Base-by-base conservation (phyloP, 208 protist species). In the Strigomonas galati region DNA sequence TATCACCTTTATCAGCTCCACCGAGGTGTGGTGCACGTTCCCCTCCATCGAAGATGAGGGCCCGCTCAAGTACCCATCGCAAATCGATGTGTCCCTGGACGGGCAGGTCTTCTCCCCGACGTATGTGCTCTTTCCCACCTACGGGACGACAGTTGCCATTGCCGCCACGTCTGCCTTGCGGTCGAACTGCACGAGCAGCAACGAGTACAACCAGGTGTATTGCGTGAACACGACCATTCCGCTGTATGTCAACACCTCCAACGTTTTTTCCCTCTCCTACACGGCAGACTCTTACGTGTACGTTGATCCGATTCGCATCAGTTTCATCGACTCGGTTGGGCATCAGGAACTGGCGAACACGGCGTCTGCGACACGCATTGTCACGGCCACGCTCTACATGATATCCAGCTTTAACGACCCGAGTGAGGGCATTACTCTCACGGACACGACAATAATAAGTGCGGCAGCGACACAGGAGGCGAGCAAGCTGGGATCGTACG, bases 41-140 rank as follows among this genome's bases (percentile, higher is more conserved):
- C 40, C 40, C 12, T 46, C 40, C 12, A 5, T 46, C 12, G 40
- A 5, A 17, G 15, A 46, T 17, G 40, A 46, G 19, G 40, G 24
- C 2, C 44, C 26, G 40, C 43, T 64, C 23, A 1, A 9, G 26
- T 35, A 44, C 24, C 60, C 60, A 23, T 30, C 44, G 10, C 46
- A 40, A 17, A 54, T 64, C 27, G 60, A 64, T 9, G 60, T 53
- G 1, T 44, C 60, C 23, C 10, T 64, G 10, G 60, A 64, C 27
- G 48, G 48, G 15, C 12, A 17, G 3, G 48, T 37, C 9, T 64
- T 64, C 28, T 64, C 60, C 0, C 55, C 44, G n/a, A 49, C 46
- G 0, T 19, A 23, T 5, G 60, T n/a, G 4, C n/a, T 6, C 21
- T 62, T 52, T 19, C 14, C n/a, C 17, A 62, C 37, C 21, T 62